Evolutionary conservation across 805 yeast species (phyloP).

Genomic region (Ogataea nonfermentans): DNA sequence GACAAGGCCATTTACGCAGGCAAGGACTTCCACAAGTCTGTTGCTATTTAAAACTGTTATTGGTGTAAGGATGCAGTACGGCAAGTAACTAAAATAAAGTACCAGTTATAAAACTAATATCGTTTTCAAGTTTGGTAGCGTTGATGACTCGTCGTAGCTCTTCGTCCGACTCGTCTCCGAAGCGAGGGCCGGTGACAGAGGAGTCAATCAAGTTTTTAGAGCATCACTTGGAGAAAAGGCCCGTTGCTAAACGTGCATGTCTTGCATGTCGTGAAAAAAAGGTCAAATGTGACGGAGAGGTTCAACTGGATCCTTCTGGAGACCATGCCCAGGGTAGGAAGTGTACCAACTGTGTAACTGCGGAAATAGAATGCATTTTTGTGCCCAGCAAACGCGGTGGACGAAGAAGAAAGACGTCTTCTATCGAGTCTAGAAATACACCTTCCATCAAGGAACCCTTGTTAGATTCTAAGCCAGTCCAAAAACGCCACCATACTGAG

Average conservation of each 20-base stretch:
- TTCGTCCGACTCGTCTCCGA: constrained; percentile 1
- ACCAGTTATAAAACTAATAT: not conserved
- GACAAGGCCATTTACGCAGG: constrained; percentile 97
- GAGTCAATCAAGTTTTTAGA: constrained; percentile 10
- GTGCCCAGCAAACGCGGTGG: constrained; percentile 61
- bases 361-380: constrained; percentile 51
- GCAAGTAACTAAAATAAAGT: not conserved
- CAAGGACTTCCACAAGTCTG: constrained; percentile 71
- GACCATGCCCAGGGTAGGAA: constrained; percentile 18
- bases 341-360: constrained; percentile 50
- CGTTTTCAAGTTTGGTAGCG: not conserved
- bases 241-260: constrained; percentile 62
- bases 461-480: not conserved
- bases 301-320: constrained; percentile 20
- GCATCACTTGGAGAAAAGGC: constrained; percentile 33
- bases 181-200: constrained; percentile 2
- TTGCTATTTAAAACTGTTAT: constrained; percentile 26
- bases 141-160: constrained; percentile 5
- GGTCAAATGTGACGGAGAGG: constrained; percentile 65
- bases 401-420: constrained; percentile 38
- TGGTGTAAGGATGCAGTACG: not conserved
- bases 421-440: constrained; percentile 7
- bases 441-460: constrained; percentile 1
- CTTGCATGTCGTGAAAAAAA: constrained; percentile 63
- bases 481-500: constrained; percentile 5